phyloP scores from a whole-genome alignment of 805 yeast genomes.

The Suhomyces kilbournensis region DNA sequence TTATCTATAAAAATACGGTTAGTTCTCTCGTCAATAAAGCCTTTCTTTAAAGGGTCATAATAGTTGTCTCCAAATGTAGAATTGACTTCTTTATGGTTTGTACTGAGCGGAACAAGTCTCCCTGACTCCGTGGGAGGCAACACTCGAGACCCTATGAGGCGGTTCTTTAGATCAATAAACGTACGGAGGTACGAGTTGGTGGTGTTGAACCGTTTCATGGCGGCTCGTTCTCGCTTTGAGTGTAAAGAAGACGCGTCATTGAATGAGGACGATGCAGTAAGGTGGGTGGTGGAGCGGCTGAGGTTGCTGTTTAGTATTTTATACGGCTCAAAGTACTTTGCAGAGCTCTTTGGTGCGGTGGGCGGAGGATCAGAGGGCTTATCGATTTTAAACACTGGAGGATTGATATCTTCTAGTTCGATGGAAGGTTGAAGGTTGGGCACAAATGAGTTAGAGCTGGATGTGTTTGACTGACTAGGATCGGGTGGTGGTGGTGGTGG shows the following conservation, averaged over 20 bases:
- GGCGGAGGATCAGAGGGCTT: conserved; percentile 1
- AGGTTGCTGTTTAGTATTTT: conserved; percentile 8
- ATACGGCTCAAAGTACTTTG: conserved; percentile 10
- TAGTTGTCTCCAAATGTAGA: conserved; percentile 27
- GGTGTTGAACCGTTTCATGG: conserved; percentile 11
- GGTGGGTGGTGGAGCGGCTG: conserved; percentile 23
- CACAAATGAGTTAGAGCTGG: background rate
- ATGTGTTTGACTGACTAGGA: too few species aligned
- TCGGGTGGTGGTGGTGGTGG: too few species aligned
- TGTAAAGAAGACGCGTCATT: conserved; percentile 18
- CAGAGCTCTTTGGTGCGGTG: background rate
- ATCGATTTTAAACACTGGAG: conserved; percentile 24
- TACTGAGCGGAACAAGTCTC: conserved; percentile 65
- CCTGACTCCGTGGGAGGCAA: conserved; percentile 63
- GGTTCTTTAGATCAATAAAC: conserved; percentile 25
- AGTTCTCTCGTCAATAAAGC: conserved; percentile 68
- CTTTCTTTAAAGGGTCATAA: conserved; percentile 18
- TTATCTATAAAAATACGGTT: conserved; percentile 61
- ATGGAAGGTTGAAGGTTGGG: conserved; percentile 9
- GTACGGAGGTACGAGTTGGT: conserved; percentile 11
- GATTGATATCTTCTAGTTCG: conserved; percentile 8
- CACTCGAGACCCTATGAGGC: conserved; percentile 45
- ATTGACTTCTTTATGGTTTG: conserved; percentile 38
- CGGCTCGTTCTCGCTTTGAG: conserved; percentile 13
- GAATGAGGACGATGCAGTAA: conserved; percentile 13